phyloP scores from a whole-genome alignment of 2,329 filamentous ascomycete genomes.

The Cordyceps fumosorosea region DNA sequence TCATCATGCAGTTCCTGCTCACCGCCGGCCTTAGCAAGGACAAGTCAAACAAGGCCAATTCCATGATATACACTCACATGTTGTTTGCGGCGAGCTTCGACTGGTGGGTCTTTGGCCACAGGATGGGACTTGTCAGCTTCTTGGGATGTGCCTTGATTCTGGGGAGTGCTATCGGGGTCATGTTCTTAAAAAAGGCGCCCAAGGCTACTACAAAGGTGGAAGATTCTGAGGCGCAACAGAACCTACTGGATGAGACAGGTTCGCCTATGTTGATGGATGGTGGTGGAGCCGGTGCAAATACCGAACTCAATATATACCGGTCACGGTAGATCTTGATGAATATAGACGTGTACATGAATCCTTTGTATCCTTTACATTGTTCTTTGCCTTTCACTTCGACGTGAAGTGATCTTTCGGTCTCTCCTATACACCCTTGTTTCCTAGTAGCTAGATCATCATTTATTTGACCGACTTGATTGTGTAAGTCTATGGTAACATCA shows the following conservation, averaged over 20 bases:
- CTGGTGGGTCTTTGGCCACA: conserved; percentile 44
- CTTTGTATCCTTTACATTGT: background rate
- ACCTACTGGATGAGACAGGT: conserved; percentile 23
- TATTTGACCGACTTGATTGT: too few relatives aligned
- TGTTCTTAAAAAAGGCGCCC: conserved; percentile 35
- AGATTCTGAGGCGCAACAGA: conserved; percentile 30
- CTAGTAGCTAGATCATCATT: too few relatives aligned
- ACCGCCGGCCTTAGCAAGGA: conserved; percentile 70
- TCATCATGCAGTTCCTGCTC: conserved; percentile 80
- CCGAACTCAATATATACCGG: conserved; percentile 14
- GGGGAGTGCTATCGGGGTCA: conserved; percentile 45
- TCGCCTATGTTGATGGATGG: conserved; percentile 33
- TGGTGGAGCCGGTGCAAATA: conserved; percentile 21
- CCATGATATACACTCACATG: conserved; percentile 54
- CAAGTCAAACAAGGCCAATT: conserved; percentile 52
- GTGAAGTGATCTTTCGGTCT: too few relatives aligned
- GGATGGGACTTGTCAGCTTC: conserved; percentile 43
- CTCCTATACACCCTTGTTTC: too few relatives aligned
- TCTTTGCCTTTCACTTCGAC: background rate
- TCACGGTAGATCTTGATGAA: background rate
- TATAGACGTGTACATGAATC: background rate
- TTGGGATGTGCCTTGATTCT: conserved; percentile 46
- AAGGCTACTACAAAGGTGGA: conserved; percentile 20
- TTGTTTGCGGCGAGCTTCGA: conserved; percentile 49
- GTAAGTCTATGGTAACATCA: too few relatives aligned